Evolutionary conservation across 1,139 yeast genomes (phyloP).

Genomic region (Hansenula sp.): DNA sequence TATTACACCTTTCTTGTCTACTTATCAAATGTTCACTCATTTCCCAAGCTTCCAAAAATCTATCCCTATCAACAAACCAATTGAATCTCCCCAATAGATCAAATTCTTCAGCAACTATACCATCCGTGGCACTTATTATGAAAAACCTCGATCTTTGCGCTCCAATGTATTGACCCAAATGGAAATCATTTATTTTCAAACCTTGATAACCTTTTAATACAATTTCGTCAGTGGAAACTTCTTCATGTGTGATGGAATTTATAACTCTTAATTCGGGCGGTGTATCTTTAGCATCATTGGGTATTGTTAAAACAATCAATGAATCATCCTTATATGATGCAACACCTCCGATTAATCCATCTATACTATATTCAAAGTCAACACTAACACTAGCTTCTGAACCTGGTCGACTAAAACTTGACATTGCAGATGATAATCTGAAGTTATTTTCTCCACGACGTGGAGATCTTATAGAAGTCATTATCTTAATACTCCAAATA

Average conservation of each 20-base stretch:
- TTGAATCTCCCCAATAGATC: slow-evolving; percentile 63
- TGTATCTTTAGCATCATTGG: slow-evolving; percentile 24
- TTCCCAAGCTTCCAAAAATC: slow-evolving; percentile 71
- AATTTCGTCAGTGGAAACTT: slow-evolving; percentile 80
- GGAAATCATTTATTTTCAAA: slow-evolving; percentile 79
- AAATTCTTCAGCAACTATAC: slow-evolving; percentile 69
- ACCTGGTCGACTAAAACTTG: slow-evolving; percentile 48
- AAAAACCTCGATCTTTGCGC: slow-evolving; percentile 43
- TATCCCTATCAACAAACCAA: slow-evolving; percentile 62
- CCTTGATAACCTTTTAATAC: slow-evolving; percentile 55
- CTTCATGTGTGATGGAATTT: slow-evolving; percentile 64
- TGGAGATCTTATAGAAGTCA: slow-evolving; percentile 19
- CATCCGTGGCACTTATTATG: slow-evolving; percentile 78
- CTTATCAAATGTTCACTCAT: slow-evolving; percentile 57
- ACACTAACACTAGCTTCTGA: slow-evolving; percentile 56
- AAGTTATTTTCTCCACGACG: slow-evolving; percentile 13
- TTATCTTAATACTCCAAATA: slow-evolving; percentile 68
- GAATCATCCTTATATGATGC: slow-evolving; percentile 68
- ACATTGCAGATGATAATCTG: slow-evolving; percentile 62
- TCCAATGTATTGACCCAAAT: slow-evolving; percentile 48
- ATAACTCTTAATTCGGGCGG: slow-evolving; percentile 74
- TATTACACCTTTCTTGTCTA: slow-evolving; percentile 46
- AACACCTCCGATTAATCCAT: slow-evolving; percentile 72
- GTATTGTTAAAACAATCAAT: slow-evolving; percentile 54
- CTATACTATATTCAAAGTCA: slow-evolving; percentile 52